A percentile compares a stretch with the other conserved stretches of the same genome.
These are phyloP conservation scores for Senna tora DNA, from an alignment of 306 rosid species.

Conservation along the genomic window DNA sequence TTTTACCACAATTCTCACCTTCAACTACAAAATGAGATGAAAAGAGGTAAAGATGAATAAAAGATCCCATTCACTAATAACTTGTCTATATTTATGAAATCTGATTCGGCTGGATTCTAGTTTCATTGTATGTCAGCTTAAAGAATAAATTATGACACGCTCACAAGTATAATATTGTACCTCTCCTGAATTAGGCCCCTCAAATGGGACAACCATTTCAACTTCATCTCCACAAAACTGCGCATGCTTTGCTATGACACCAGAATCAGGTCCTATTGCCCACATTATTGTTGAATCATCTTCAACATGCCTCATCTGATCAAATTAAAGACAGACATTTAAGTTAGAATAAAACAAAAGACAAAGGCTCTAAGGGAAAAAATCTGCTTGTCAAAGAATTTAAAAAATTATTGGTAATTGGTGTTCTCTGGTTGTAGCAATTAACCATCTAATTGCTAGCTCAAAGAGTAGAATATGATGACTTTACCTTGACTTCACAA, in stretches of 20 bases:
- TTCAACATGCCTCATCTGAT: conserved; percentile 79
- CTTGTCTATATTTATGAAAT: conserved; percentile 11
- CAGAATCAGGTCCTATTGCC: conserved; percentile 86
- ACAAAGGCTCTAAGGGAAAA: background rate
- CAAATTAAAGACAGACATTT: conserved; percentile 41
- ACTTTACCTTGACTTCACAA: conserved; percentile 88
- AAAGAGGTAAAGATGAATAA: conserved; percentile 23
- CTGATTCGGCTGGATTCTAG: background rate
- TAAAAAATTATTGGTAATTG: conserved; percentile 18
- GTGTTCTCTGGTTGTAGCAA: conserved; percentile 17
- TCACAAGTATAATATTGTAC: conserved; percentile 46
- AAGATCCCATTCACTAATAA: conserved; percentile 12
- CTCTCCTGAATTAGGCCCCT: conserved; percentile 77
- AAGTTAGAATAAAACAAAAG: conserved; percentile 36
- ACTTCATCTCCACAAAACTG: conserved; percentile 75
- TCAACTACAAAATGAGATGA: conserved; percentile 61
- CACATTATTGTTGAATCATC: conserved; percentile 92
- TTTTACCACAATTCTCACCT: conserved; percentile 70
- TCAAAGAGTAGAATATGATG: conserved; percentile 27
- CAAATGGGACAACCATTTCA: conserved; percentile 95
- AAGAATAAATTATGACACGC: conserved; percentile 13
- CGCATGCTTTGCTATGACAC: conserved; percentile 77
- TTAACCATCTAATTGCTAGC: conserved; percentile 14
- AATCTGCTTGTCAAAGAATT: conserved; percentile 4
- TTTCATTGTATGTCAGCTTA: conserved; percentile 10